phyloP scores from a whole-genome alignment of 148 eudicot species.

The Spergularia marina region DNA sequence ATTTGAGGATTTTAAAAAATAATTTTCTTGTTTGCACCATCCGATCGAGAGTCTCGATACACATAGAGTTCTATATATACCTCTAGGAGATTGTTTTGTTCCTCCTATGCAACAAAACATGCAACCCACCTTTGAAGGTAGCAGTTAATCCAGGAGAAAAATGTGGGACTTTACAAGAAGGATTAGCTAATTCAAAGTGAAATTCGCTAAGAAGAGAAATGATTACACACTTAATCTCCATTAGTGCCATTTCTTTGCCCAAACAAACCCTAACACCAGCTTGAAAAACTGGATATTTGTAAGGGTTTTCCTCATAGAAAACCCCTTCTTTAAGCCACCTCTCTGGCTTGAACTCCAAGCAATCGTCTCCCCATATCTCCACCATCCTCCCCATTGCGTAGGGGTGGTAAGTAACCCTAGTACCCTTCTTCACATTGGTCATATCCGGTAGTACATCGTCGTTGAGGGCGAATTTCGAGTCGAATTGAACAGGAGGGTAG shows the following conservation, averaged over 20 bases:
- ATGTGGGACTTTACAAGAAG: constrained; percentile 25
- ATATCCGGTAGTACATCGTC: constrained; percentile 56
- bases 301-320: constrained; percentile 44
- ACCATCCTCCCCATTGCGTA: constrained; percentile 84
- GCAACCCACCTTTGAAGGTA: constrained; percentile 51
- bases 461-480: constrained; percentile 59
- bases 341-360: constrained; percentile 61
- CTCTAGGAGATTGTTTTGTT: background rate
- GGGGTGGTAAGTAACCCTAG: constrained; percentile 69
- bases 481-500: constrained; percentile 67
- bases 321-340: constrained; percentile 63
- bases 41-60: too few species aligned
- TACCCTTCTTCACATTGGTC: constrained; percentile 41
- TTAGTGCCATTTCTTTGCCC: constrained; percentile 71
- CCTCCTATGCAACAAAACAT: constrained; percentile 29
- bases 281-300: constrained; percentile 69
- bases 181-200: constrained; percentile 30
- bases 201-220: constrained; percentile 42
- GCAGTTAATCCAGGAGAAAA: constrained; percentile 69
- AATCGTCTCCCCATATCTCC: constrained; percentile 61
- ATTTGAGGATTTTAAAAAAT: too few species aligned
- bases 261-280: constrained; percentile 68
- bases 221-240: constrained; percentile 52
- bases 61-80: too few species aligned
- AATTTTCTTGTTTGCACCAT: too few species aligned